Evolutionary conservation across 2,329 filamentous ascomycete species (phyloP).

Genomic region (Alternaria metachromatica): DNA sequence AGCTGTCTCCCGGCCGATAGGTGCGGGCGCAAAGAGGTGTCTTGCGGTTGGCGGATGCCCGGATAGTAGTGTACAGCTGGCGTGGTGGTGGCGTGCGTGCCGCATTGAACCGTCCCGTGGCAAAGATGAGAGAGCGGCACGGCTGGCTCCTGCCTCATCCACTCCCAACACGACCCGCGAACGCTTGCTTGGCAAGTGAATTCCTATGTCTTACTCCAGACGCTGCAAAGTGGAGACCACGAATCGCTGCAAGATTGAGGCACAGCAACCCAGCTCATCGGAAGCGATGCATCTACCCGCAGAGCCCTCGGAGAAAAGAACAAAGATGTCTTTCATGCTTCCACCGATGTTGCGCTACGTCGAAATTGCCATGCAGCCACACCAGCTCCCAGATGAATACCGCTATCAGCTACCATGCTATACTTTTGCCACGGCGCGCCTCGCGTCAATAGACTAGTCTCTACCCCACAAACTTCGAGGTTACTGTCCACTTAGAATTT

Average conservation of each 20-base stretch:
- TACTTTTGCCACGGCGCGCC: conserved; percentile 2
- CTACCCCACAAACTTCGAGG: conserved; percentile 1
- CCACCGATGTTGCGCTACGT: background rate
- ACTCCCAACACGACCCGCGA: background rate
- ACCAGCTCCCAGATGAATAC: background rate
- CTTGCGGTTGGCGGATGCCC: background rate
- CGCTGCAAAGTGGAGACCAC: background rate
- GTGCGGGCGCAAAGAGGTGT: background rate
- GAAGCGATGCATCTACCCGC: background rate
- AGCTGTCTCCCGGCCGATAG: background rate
- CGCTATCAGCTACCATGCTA: background rate
- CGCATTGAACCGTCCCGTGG: background rate
- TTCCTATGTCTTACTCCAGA: background rate
- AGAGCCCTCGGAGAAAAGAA: background rate
- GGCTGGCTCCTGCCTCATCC: background rate
- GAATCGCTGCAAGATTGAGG: background rate
- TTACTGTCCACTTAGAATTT: background rate
- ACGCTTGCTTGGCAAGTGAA: background rate
- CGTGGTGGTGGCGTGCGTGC: conserved; percentile 1
- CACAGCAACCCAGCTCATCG: conserved; percentile 2
- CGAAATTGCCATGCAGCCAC: background rate
- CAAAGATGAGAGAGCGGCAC: conserved; percentile 7
- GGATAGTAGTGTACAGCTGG: background rate
- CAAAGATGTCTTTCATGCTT: background rate
- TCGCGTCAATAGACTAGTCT: conserved; percentile 2